These are phyloP conservation scores for Pestalotiopsis sp. DNA, from an alignment of 2,329 filamentous ascomycete genomes.

Conservation along the genomic window DNA sequence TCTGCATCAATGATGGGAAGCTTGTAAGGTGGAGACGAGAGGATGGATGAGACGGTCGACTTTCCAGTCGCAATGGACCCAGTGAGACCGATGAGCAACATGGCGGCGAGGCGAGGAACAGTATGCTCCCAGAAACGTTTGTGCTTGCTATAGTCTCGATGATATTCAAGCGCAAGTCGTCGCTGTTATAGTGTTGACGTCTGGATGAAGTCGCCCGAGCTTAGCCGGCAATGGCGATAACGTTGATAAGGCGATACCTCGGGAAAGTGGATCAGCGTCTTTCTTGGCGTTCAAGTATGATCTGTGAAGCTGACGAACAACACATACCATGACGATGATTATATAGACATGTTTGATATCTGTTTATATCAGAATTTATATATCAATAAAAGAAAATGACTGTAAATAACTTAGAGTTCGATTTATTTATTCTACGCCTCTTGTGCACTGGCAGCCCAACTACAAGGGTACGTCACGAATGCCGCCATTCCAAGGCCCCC, in stretches of 20 bases:
- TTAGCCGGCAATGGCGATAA: background rate
- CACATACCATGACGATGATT: background rate
- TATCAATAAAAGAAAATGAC: too few relatives aligned
- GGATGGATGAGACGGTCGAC: conserved; percentile 87
- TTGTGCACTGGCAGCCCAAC: too few relatives aligned
- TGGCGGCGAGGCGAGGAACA: conserved; percentile 36
- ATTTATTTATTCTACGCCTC: too few relatives aligned
- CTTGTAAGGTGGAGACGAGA: conserved; percentile 78
- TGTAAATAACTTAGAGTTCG: too few relatives aligned
- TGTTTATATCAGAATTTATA: too few relatives aligned
- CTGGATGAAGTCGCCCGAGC: background rate
- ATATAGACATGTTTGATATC: background rate
- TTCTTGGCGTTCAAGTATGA: conserved; percentile 2
- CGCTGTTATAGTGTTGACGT: background rate
- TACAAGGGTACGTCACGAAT: too few relatives aligned
- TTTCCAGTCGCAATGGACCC: conserved; percentile 98
- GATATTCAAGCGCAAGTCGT: background rate
- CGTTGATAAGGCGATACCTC: background rate
- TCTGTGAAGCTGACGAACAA: background rate
- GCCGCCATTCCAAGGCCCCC: too few relatives aligned
- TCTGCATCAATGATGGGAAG: conserved; percentile 95
- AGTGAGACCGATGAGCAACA: conserved; percentile 95
- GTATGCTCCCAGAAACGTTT: background rate
- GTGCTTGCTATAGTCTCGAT: background rate
- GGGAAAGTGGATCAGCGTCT: background rate